These are phyloP conservation scores for Paraglomus occultum DNA, from an alignment of 192 early-diverging fungal genomes.

Conservation along the genomic window DNA sequence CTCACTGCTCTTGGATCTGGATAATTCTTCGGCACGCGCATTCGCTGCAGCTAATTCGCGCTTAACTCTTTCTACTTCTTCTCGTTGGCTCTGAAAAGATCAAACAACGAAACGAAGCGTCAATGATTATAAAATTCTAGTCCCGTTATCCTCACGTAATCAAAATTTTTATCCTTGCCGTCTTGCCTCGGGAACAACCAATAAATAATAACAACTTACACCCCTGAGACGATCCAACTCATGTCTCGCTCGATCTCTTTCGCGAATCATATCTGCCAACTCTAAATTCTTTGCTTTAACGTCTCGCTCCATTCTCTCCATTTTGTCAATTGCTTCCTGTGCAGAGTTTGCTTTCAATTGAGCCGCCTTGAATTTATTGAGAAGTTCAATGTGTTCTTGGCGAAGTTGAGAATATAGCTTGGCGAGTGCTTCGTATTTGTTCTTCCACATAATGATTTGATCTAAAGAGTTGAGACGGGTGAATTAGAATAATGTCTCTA, in stretches of 20 bases:
- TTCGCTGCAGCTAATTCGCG: slow-evolving; percentile 79
- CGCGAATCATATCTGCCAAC: slow-evolving; percentile 83
- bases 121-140: background rate
- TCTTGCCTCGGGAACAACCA: too few species aligned
- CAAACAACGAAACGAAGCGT: slow-evolving; percentile 24
- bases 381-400: slow-evolving; percentile 91
- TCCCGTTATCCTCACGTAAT: too few species aligned
- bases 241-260: slow-evolving; percentile 80
- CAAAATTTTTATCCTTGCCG: too few species aligned
- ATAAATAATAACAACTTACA: background rate
- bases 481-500: background rate
- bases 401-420: slow-evolving; percentile 97
- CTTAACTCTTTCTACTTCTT: slow-evolving; percentile 77
- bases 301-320: slow-evolving; percentile 77
- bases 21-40: slow-evolving; percentile 71
- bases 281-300: slow-evolving; percentile 74
- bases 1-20: slow-evolving; percentile 79
- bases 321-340: slow-evolving; percentile 78
- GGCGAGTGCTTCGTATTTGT: slow-evolving; percentile 96
- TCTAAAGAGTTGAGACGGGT: slow-evolving; percentile 43
- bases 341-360: slow-evolving; percentile 79
- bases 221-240: slow-evolving; percentile 51
- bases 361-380: slow-evolving; percentile 86
- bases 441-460: slow-evolving; percentile 93
- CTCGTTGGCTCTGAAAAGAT: slow-evolving; percentile 66